Evolutionary conservation across 306 rosid genomes (phyloP).

Genomic region (Dryas drummondii): DNA sequence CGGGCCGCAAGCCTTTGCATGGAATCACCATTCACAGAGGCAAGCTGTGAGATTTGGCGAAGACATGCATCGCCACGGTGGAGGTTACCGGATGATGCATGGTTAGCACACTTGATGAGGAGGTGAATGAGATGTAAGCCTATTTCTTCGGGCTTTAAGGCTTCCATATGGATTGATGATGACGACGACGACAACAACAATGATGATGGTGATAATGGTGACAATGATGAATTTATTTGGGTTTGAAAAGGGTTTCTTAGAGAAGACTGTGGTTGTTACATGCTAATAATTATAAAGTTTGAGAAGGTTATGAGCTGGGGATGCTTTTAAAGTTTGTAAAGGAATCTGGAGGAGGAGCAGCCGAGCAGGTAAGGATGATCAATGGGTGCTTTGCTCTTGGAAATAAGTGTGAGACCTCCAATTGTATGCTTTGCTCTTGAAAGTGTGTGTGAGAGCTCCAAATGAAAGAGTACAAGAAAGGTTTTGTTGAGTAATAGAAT

Average conservation of each 20-base stretch:
- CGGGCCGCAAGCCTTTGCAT: conserved; percentile 28
- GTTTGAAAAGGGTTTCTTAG: not conserved
- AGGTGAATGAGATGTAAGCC: conserved; percentile 22
- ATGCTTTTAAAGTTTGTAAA: not conserved
- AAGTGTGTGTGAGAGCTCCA: conserved; percentile 9
- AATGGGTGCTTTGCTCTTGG: conserved; percentile 22
- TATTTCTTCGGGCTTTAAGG: conserved; percentile 19
- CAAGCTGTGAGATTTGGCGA: conserved; percentile 24
- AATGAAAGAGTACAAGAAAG: conserved; percentile 21
- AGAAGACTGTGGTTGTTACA: not conserved
- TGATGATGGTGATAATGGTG: not conserved
- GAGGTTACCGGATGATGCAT: conserved; percentile 24
- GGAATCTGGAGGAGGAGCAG: conserved; percentile 10
- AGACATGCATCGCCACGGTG: conserved; percentile 29
- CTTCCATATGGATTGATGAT: not conserved
- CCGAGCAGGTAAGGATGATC: not conserved
- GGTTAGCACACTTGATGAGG: conserved; percentile 27
- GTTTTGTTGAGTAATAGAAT: not conserved
- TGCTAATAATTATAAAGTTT: not conserved
- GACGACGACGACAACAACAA: not conserved
- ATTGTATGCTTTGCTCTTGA: not conserved
- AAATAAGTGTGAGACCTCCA: not conserved
- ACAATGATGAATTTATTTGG: conserved; percentile 12
- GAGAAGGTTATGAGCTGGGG: not conserved
- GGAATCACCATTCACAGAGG: conserved; percentile 26